Percentiles rank a stretch among this genome's conserved stretches.
phyloP scores from a whole-genome alignment of 2,329 filamentous ascomycete genomes.

The Ascochyta lentis region DNA sequence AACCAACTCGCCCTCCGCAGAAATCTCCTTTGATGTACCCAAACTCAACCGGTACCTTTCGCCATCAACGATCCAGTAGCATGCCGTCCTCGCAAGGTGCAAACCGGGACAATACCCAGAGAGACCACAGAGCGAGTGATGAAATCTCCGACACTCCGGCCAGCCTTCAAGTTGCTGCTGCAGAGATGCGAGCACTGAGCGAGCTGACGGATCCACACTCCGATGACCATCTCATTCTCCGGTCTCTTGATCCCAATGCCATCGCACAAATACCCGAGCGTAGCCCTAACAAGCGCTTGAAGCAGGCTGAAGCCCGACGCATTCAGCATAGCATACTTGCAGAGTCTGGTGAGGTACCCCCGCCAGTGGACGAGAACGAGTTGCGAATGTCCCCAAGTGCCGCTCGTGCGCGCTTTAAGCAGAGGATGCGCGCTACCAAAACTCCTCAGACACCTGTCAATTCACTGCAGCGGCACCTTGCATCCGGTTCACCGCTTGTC shows the following conservation, averaged over 20 bases:
- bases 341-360: slow-evolving; percentile 38
- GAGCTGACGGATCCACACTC: slow-evolving; percentile 21
- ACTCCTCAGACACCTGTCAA: slow-evolving; percentile 23
- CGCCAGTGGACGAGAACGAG: slow-evolving; percentile 23
- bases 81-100: slow-evolving; percentile 31
- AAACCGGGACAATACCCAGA: slow-evolving; percentile 20
- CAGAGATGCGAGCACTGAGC: slow-evolving; percentile 30
- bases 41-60: slow-evolving; percentile 20
- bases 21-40: slow-evolving; percentile 17
- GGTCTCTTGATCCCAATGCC: slow-evolving; percentile 37
- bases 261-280: slow-evolving; percentile 20
- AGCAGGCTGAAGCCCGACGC: slow-evolving; percentile 14
- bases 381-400: slow-evolving; percentile 26
- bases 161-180: not conserved
- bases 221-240: slow-evolving; percentile 21
- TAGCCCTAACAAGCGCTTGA: slow-evolving; percentile 29
- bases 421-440: slow-evolving; percentile 24
- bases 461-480: slow-evolving; percentile 11
- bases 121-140: not conserved
- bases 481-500: slow-evolving; percentile 18
- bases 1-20: slow-evolving; percentile 39
- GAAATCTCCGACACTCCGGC: not conserved
- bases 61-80: slow-evolving; percentile 40
- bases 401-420: slow-evolving; percentile 38
- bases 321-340: slow-evolving; percentile 27